Conservation (phyloP, 345 rosid species). For the Ricinus communis region DNA sequence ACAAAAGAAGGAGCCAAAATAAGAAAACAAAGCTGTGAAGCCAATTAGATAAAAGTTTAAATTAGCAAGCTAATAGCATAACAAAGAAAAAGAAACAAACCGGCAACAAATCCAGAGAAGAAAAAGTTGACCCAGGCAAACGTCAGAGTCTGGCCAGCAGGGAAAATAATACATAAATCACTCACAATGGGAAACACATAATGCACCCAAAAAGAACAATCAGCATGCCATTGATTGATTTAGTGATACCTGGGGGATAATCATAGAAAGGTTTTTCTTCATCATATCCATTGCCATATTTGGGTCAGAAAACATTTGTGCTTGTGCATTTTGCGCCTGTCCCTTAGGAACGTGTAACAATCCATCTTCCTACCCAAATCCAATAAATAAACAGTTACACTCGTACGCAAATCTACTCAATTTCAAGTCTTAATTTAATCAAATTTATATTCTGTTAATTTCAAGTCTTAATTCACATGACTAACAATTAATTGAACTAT, state of each 20-base stretch:
- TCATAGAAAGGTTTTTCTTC: constrained; percentile 99
- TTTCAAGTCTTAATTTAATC: not conserved
- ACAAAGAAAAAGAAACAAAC: constrained; percentile 33
- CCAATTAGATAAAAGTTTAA: not conserved
- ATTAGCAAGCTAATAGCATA: not conserved
- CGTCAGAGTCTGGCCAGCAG: constrained; percentile 76
- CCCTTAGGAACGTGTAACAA: constrained; percentile 83
- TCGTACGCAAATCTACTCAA: not conserved
- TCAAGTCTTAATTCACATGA: no score
- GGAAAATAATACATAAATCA: constrained; percentile 7
- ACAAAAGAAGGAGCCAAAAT: not conserved
- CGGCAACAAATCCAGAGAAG: constrained; percentile 99
- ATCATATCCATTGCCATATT: constrained; percentile 99
- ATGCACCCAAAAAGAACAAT: not conserved
- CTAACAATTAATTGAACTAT: no score
- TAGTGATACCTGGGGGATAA: constrained; percentile 81
- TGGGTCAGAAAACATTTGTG: constrained; percentile 99
- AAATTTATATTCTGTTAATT: not conserved
- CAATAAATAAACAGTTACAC: not conserved
- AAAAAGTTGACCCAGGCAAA: constrained; percentile 99
- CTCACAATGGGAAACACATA: constrained; percentile 16
- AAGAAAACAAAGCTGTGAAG: not conserved
- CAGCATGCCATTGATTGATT: not conserved
- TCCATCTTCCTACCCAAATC: constrained; percentile 75
- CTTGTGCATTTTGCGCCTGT: constrained; percentile 79